phyloP scores from a whole-genome alignment of 2,329 filamentous ascomycete species.

The Myriosclerotinia curreyana region DNA sequence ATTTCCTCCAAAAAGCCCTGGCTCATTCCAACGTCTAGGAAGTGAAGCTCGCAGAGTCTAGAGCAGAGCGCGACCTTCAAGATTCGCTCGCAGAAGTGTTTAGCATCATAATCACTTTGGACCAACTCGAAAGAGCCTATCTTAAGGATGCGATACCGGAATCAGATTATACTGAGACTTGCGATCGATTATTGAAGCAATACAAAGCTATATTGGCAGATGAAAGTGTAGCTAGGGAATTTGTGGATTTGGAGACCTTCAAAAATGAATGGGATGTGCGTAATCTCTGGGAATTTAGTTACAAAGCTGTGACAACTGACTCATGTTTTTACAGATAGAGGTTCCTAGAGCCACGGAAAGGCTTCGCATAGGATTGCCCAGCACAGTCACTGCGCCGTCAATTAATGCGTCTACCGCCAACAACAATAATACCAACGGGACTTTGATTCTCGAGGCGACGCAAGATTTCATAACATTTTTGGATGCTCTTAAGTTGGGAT shows the following conservation, averaged over 20 bases:
- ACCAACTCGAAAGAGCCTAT: conserved; percentile 94
- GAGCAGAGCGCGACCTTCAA: conserved; percentile 86
- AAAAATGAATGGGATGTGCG: conserved; percentile 87
- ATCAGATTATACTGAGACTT: conserved; percentile 92
- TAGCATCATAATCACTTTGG: conserved; percentile 92
- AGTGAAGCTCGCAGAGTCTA: conserved; percentile 84
- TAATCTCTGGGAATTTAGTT: conserved; percentile 31
- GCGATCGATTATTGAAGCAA: conserved; percentile 88
- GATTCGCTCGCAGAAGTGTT: conserved; percentile 97
- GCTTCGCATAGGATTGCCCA: conserved; percentile 86
- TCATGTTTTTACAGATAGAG: conserved; percentile 63
- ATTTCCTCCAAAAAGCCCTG: neutral
- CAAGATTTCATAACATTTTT: conserved; percentile 99
- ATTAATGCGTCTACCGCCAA: conserved; percentile 45
- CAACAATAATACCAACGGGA: conserved; percentile 44
- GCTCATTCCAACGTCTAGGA: conserved; percentile 54
- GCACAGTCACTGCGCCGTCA: conserved; percentile 61
- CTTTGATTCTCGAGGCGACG: conserved; percentile 82
- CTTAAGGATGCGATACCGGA: conserved; percentile 93
- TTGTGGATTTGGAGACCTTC: conserved; percentile 85
- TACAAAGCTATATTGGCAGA: conserved; percentile 93
- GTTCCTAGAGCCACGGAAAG: conserved; percentile 91
- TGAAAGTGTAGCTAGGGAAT: conserved; percentile 84
- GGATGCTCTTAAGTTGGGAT: conserved; percentile 86
- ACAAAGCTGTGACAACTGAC: neutral